Evolutionary conservation across 208 protist species (phyloP).

Genomic region (Angomonas deanei): DNA sequence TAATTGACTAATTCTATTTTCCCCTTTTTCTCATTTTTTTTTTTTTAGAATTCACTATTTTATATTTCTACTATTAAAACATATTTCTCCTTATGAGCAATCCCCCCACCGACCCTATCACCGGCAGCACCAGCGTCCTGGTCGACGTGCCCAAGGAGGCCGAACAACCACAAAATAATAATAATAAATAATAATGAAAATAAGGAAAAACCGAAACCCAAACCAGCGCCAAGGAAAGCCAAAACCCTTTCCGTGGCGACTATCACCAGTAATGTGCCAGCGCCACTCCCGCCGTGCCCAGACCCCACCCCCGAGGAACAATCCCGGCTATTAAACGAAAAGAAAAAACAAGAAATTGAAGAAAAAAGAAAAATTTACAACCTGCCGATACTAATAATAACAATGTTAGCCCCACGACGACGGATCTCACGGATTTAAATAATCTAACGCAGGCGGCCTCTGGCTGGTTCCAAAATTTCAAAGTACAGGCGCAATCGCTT

Average conservation of each 20-base stretch:
- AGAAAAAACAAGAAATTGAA: too few relatives aligned
- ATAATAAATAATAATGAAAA: constrained; percentile 9
- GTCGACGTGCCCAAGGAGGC: too few relatives aligned
- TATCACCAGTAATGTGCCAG: too few relatives aligned
- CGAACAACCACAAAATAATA: not conserved
- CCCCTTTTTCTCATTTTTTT: not conserved
- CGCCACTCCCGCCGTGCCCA: constrained; percentile 43
- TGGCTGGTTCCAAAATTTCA: constrained; percentile 19
- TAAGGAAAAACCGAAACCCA: not conserved
- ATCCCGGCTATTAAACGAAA: constrained; percentile 19
- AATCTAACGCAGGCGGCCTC: constrained; percentile 18
- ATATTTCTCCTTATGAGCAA: too few relatives aligned
- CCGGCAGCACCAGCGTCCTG: too few relatives aligned
- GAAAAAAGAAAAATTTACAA: too few relatives aligned
- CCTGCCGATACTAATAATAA: constrained; percentile 6
- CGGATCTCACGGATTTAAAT: constrained; percentile 3
- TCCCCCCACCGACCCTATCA: too few relatives aligned
- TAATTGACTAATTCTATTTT: not conserved
- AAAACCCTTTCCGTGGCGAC: too few relatives aligned
- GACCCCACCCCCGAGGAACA: constrained; percentile 76
- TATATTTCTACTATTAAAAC: too few relatives aligned
- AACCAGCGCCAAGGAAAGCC: not conserved
- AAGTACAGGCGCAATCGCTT: constrained; percentile 23
- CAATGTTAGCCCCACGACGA: not conserved
- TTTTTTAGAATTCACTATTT: not conserved